phyloP scores from a whole-genome alignment of 192 early-diverging fungal species.

The Linnemannia schmuckeri region DNA sequence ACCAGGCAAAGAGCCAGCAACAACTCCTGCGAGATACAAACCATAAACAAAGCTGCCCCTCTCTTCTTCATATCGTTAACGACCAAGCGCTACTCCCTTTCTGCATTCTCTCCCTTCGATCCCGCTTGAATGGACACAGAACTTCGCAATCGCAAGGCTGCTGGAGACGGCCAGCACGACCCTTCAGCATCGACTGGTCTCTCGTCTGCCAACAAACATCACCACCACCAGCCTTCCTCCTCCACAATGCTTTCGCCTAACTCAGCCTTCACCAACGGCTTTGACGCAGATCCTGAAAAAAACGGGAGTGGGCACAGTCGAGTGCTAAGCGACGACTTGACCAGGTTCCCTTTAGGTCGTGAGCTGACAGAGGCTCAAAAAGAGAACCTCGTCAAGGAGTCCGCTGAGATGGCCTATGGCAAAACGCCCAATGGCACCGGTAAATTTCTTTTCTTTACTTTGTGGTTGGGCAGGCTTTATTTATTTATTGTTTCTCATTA shows the following conservation, averaged over 20 bases:
- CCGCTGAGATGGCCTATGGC: slow-evolving; percentile 35
- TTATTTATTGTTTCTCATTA: background rate
- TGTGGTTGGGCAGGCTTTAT: background rate
- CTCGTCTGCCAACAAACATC: slow-evolving; percentile 41
- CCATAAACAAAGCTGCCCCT: background rate
- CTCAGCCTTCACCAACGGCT: background rate
- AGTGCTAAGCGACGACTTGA: slow-evolving; percentile 18
- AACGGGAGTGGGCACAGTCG: background rate
- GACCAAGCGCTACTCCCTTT: background rate
- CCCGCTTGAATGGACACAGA: slow-evolving; percentile 31
- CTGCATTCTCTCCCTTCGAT: background rate
- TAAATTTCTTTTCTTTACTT: slow-evolving; percentile 13
- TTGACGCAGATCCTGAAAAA: background rate
- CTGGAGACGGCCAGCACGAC: background rate
- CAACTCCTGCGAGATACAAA: background rate
- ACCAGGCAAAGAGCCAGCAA: background rate
- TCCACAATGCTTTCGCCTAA: background rate
- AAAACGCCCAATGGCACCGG: slow-evolving; percentile 51
- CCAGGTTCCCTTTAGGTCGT: slow-evolving; percentile 9
- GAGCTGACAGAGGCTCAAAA: slow-evolving; percentile 23
- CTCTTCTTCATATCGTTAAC: background rate
- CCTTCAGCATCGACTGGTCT: background rate
- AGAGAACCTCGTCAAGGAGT: slow-evolving; percentile 38
- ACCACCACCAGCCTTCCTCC: background rate
- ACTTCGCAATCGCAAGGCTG: slow-evolving; percentile 37